A percentile compares a stretch with the other conserved stretches of the same genome.
Conservation (phyloP, 129 eudicot genomes). For the Scalesia atractyloides region DNA sequence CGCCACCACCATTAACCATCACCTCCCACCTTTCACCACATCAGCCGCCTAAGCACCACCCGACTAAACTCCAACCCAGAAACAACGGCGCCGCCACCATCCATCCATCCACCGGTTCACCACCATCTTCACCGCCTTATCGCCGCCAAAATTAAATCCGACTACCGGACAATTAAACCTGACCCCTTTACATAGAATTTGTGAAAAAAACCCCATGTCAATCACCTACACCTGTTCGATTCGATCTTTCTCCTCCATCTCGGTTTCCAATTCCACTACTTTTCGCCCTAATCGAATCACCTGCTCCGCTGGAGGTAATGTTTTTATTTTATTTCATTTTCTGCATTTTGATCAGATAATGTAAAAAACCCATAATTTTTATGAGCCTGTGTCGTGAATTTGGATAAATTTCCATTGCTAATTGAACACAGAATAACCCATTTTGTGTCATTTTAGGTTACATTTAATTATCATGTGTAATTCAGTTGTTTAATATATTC, state of each 20-base stretch:
- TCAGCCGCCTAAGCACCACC: too few relatives aligned
- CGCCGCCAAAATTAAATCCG: too few relatives aligned
- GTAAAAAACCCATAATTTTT: neutral
- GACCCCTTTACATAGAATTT: neutral
- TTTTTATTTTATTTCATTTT: conserved; percentile 10
- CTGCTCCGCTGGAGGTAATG: conserved; percentile 70
- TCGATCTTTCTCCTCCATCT: conserved; percentile 48
- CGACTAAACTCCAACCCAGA: too few relatives aligned
- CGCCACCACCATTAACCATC: too few relatives aligned
- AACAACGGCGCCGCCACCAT: too few relatives aligned
- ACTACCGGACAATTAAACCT: conserved; percentile 26
- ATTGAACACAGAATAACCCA: too few relatives aligned
- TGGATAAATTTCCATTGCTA: neutral
- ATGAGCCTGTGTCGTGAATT: too few relatives aligned
- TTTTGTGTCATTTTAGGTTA: neutral
- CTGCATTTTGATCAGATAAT: conserved; percentile 1
- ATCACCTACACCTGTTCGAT: conserved; percentile 34
- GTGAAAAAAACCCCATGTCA: conserved; percentile 38
- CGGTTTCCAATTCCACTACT: conserved; percentile 32
- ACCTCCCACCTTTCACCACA: too few relatives aligned
- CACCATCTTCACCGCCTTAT: too few relatives aligned
- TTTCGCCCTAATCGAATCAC: conserved; percentile 34
- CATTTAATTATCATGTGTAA: neutral
- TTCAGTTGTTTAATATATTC: neutral
- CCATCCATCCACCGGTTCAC: too few relatives aligned